Conservation (phyloP, 1,284 basidiomycete genomes). For the Pholiota adiposa region DNA sequence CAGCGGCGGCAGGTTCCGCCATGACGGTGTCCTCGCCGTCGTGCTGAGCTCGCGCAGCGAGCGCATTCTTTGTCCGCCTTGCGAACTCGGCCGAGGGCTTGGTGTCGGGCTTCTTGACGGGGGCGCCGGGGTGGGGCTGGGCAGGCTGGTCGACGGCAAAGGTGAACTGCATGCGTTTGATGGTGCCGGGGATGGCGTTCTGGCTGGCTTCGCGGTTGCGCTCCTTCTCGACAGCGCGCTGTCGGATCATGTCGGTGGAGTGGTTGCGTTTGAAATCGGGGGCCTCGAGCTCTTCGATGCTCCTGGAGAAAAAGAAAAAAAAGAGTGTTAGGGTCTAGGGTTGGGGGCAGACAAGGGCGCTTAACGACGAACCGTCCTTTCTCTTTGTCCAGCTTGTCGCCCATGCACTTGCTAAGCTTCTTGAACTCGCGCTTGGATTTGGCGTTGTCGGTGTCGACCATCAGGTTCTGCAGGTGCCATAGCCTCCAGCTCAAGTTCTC, state of each 20-base stretch:
- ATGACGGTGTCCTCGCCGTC: conserved; percentile 32
- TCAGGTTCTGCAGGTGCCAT: conserved; percentile 86
- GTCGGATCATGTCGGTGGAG: conserved; percentile 75
- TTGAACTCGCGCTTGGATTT: conserved; percentile 86
- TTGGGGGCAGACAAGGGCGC: conserved; percentile 24
- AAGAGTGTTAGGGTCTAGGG: conserved; percentile 37
- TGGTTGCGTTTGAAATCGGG: conserved; percentile 77
- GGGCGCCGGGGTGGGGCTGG: conserved; percentile 46
- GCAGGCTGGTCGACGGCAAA: conserved; percentile 76
- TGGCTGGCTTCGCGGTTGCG: conserved; percentile 73
- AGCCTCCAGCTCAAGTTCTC: conserved; percentile 88
- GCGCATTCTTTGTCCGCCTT: conserved; percentile 39
- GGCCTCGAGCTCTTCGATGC: conserved; percentile 79
- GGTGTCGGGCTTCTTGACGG: conserved; percentile 66
- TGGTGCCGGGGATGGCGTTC: conserved; percentile 64
- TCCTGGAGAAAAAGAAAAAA: conserved; percentile 45
- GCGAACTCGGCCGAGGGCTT: conserved; percentile 71
- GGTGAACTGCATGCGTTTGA: conserved; percentile 85
- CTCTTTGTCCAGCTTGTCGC: conserved; percentile 86
- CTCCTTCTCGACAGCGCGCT: conserved; percentile 79
- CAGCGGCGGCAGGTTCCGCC: conserved; percentile 23
- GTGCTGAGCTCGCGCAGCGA: conserved; percentile 20
- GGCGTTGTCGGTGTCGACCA: conserved; percentile 85
- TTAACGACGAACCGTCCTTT: conserved; percentile 70
- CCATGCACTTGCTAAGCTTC: conserved; percentile 82